phyloP scores from a whole-genome alignment of 768 basidiomycete genomes.

The Psilocybe subaeruginosa region DNA sequence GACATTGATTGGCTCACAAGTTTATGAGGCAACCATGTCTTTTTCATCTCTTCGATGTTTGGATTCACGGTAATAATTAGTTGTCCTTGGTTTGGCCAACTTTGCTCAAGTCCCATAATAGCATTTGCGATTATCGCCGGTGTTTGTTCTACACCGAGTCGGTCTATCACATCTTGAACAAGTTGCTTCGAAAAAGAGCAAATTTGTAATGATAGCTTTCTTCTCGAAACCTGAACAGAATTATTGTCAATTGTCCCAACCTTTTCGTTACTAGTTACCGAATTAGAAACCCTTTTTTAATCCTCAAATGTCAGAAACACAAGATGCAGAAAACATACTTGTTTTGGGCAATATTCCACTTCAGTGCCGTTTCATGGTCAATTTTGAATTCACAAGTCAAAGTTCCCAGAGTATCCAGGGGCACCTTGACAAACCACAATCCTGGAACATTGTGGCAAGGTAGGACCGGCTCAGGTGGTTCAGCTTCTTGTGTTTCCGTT shows the following conservation, averaged over 20 bases:
- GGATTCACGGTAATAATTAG: conserved; percentile 51
- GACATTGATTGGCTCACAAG: conserved; percentile 36
- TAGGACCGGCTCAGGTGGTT: not conserved
- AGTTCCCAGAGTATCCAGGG: conserved; percentile 32
- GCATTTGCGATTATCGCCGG: conserved; percentile 27
- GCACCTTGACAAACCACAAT: conserved; percentile 40
- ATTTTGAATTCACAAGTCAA: conserved; percentile 39
- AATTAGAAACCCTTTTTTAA: not conserved
- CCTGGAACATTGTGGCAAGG: conserved; percentile 42
- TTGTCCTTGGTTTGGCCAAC: conserved; percentile 51
- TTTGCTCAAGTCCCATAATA: conserved; percentile 25
- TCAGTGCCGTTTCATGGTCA: conserved; percentile 34
- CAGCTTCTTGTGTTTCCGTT: not conserved
- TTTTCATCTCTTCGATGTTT: conserved; percentile 25
- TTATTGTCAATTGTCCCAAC: not conserved
- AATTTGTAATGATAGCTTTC: conserved; percentile 35
- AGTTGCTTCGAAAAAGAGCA: conserved; percentile 33
- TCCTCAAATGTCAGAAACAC: not conserved
- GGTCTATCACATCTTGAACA: conserved; percentile 23
- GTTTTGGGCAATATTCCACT: conserved; percentile 30
- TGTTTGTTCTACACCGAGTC: conserved; percentile 18
- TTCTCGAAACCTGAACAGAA: conserved; percentile 1
- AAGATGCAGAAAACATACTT: conserved; percentile 15
- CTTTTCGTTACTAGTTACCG: not conserved
- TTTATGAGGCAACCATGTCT: conserved; percentile 45